phyloP scores from a whole-genome alignment of 768 basidiomycete genomes.

The Hypholoma fasciculare region DNA sequence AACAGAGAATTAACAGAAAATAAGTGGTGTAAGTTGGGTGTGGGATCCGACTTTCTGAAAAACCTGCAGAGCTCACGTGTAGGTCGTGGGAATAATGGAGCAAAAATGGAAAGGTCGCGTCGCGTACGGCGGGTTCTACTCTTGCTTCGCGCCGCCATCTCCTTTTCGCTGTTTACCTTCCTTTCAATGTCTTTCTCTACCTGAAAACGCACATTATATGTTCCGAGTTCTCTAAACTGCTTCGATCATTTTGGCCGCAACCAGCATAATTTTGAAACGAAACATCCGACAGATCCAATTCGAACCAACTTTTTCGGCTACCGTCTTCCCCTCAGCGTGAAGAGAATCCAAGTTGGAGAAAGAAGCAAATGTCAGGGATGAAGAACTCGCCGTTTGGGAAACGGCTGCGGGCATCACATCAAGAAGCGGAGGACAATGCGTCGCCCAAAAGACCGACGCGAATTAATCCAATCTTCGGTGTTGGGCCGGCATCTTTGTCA shows the following conservation, averaged over 20 bases:
- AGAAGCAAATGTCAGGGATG: constrained; percentile 62
- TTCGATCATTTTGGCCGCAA: not conserved
- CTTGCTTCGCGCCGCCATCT: constrained; percentile 13
- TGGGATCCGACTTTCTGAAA: not conserved
- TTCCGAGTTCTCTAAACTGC: not conserved
- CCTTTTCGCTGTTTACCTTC: not conserved
- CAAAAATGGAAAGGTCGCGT: constrained; percentile 15
- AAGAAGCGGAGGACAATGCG: constrained; percentile 44
- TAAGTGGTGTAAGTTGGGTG: too few relatives aligned
- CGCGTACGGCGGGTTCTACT: constrained; percentile 12
- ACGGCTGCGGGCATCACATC: constrained; percentile 71
- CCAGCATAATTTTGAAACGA: not conserved
- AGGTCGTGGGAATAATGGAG: constrained; percentile 8
- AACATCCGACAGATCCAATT: not conserved
- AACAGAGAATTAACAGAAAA: not conserved
- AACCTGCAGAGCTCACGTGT: not conserved
- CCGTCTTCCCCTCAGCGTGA: not conserved
- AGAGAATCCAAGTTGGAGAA: not conserved
- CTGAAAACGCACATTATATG: not conserved
- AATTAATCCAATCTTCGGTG: constrained; percentile 50
- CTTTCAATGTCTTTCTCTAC: not conserved
- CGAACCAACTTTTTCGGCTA: not conserved
- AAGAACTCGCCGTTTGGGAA: constrained; percentile 87
- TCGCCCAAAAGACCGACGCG: constrained; percentile 9
- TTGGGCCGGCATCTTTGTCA: constrained; percentile 33